Evolutionary conservation across 257 asterid genomes (phyloP).

Genomic region (Perilla frutescens): DNA sequence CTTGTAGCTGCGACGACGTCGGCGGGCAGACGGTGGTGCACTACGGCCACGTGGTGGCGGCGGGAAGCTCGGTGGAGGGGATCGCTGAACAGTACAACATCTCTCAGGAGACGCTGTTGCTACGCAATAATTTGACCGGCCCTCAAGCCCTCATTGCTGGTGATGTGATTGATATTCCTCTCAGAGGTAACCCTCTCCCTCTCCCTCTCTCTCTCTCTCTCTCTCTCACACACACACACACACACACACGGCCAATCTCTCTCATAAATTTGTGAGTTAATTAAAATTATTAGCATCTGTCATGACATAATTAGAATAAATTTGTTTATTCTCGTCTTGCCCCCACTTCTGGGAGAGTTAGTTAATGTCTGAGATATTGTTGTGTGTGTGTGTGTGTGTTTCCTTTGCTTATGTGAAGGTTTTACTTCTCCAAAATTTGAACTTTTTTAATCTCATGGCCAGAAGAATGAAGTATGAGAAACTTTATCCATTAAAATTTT

Average conservation of each 20-base stretch:
- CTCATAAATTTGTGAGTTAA: neutral
- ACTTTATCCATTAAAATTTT: neutral
- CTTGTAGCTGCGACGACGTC: slow-evolving; percentile 84
- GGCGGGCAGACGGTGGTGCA: slow-evolving; percentile 72
- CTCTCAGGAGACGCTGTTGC: slow-evolving; percentile 50
- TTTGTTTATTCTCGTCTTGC: neutral
- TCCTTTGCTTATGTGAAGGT: neutral
- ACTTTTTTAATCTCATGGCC: neutral
- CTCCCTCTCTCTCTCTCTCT: too few species aligned
- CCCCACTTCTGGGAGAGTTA: neutral
- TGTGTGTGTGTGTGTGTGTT: too few species aligned
- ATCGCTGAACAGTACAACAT: slow-evolving; percentile 64
- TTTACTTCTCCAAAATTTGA: neutral
- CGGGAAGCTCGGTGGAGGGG: slow-evolving; percentile 54
- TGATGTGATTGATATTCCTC: slow-evolving; percentile 78
- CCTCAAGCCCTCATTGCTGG: slow-evolving; percentile 55
- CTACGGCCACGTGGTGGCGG: slow-evolving; percentile 68
- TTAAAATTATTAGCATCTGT: too few species aligned
- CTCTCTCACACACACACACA: neutral
- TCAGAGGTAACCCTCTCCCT: slow-evolving; percentile 52
- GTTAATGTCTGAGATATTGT: neutral
- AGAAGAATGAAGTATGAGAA: too few species aligned
- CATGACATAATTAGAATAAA: neutral
- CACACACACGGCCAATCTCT: neutral
- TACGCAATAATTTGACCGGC: slow-evolving; percentile 58